Evolutionary conservation across 352 stramenopile genomes (phyloP), one percentile per base, ranked within the genome.

Genomic region (Globisporangium mamillatum): DNA sequence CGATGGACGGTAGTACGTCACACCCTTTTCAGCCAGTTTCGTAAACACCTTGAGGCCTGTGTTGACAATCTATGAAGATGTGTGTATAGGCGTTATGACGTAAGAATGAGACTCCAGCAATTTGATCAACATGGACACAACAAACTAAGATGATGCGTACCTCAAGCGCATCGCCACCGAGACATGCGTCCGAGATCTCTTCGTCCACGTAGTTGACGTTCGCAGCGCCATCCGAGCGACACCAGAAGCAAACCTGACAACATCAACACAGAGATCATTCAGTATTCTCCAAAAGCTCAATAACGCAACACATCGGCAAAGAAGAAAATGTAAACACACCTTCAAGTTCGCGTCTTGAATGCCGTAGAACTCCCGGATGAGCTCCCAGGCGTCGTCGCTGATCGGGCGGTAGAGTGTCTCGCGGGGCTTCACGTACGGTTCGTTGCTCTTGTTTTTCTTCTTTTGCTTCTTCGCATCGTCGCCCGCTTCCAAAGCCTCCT

Each of bases 41-140:
- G 87, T 86, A 63, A 97, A 97, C 4, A 96, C 84, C 67, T 94
- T 94, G 61, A 97, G 85, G 5, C 93, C 93, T 54, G 90, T 97
- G 72, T 97, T 96, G n/a, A 98, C 86, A 66, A 98, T 92, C 83
- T 97, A 66, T 69, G 64, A 48, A 60, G 5, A 54, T n/a, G 68
- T n/a, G n/a, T 9, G 14, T 18, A 59, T 46, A 32, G 29, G 29
- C 2, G 29, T 32, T 32, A 32, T 32, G 29, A 32, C 29, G 29
- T 32, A 32, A 32, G 29, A 32, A 32, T 32, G 29, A 32, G 29
- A 3, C 22, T 32, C 29, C 16, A 32, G 44, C 9, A 54, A 34
- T 46, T 64, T 66, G 12, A 25, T 36, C 44, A 46, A 70, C 52
- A 22, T 46, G 12, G 2, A 27, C 24, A 38, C 7, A 18, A 36